Conservation (phyloP, 352 stramenopile genomes). For the Pythium myriotylum region DNA sequence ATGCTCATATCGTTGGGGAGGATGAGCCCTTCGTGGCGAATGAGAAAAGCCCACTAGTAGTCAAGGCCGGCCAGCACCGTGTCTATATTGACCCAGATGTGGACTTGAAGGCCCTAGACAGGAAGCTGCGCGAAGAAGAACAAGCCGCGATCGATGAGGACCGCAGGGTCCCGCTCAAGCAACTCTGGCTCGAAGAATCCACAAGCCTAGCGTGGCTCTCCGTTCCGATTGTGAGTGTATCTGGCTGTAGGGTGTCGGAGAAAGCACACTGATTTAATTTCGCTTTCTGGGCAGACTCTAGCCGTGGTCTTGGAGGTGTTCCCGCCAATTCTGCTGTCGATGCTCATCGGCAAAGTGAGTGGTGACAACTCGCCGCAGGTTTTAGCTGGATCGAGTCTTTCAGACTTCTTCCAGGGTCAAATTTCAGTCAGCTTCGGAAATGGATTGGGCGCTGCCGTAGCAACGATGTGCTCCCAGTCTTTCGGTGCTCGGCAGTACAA, state of each 20-base stretch:
- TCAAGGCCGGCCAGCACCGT: not conserved
- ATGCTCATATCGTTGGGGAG: too few species aligned
- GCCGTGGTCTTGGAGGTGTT: conserved; percentile 4
- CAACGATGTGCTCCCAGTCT: conserved; percentile 44
- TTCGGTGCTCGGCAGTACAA: conserved; percentile 32
- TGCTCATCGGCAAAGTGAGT: conserved; percentile 7
- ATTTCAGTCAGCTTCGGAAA: conserved; percentile 18
- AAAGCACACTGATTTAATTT: too few species aligned
- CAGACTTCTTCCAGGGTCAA: conserved; percentile 3
- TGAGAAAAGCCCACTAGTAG: conserved; percentile 3
- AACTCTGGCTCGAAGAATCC: conserved; percentile 13
- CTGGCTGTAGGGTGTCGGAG: conserved; percentile 13
- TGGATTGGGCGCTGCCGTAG: conserved; percentile 30
- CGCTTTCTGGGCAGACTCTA: not conserved
- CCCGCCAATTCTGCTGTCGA: conserved; percentile 1
- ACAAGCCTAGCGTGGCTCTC: conserved; percentile 10
- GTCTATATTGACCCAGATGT: conserved; percentile 5
- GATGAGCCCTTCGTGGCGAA: too few species aligned
- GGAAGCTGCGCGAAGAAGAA: conserved; percentile 3
- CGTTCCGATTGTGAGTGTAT: conserved; percentile 15
- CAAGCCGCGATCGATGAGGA: not conserved
- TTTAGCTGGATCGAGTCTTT: conserved; percentile 5
- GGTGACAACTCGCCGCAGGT: not conserved
- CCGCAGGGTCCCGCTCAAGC: not conserved
- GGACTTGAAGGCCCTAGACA: not conserved